Percentiles rank a stretch among this genome's conserved stretches.
These are phyloP conservation scores for Ceratopteris richardii DNA, from an alignment of 75 land plant species.

Conservation along the genomic window DNA sequence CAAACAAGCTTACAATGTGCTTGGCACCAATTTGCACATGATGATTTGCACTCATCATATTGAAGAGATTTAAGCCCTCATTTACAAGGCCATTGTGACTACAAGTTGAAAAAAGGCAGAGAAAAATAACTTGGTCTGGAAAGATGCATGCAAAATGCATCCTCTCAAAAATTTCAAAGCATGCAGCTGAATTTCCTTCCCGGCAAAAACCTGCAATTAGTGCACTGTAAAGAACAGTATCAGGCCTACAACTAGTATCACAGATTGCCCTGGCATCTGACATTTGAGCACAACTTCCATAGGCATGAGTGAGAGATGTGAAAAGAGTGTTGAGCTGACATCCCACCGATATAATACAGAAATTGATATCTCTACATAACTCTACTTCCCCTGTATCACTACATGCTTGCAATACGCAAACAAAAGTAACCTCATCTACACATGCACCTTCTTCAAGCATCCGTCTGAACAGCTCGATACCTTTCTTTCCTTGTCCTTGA, in stretches of 20 bases:
- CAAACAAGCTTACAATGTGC: slow-evolving; percentile 50
- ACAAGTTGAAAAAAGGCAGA: slow-evolving; percentile 6
- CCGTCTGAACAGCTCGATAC: slow-evolving; percentile 9
- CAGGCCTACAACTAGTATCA: background rate
- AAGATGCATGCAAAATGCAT: slow-evolving; percentile 9
- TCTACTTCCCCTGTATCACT: background rate
- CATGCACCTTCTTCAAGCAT: background rate
- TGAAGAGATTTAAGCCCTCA: slow-evolving; percentile 6
- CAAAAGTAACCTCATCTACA: background rate
- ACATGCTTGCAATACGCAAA: background rate
- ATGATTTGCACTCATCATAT: background rate
- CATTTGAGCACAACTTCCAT: background rate
- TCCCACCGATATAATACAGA: background rate
- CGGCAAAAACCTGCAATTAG: background rate
- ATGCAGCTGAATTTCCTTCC: background rate
- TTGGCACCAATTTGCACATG: slow-evolving; percentile 10
- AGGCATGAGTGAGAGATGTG: background rate
- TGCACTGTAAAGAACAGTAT: background rate
- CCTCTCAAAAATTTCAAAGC: background rate
- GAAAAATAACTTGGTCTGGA: slow-evolving; percentile 8
- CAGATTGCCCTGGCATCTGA: background rate
- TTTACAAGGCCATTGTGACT: slow-evolving; percentile 22
- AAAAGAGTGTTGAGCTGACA: background rate
- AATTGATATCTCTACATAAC: background rate
- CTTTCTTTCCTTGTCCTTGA: background rate